Conservation (phyloP, 73 alveolate species). For the Uronychia binucleata region DNA sequence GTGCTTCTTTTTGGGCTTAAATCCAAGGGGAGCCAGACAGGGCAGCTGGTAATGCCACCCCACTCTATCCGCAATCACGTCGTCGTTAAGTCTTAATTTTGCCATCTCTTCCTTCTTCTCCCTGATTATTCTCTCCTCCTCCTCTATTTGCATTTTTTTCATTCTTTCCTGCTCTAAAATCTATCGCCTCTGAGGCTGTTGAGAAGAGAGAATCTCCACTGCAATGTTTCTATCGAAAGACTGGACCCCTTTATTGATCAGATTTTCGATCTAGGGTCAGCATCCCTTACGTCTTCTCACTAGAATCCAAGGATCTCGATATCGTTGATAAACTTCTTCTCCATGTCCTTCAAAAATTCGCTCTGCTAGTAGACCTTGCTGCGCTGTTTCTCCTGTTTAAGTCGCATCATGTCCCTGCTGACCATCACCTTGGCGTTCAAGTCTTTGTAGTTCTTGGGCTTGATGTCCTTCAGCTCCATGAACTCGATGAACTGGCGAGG, state of each 20-base stretch:
- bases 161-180: constrained; percentile 4
- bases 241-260: constrained; percentile 39
- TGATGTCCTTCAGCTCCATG: constrained; percentile 35
- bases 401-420: constrained; percentile 29
- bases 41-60: constrained; percentile 25
- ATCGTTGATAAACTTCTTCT: constrained; percentile 44
- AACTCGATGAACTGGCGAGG: constrained; percentile 58
- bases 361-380: constrained; percentile 9
- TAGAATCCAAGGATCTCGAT: constrained; percentile 40
- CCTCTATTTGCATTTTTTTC: constrained; percentile 12
- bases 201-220: constrained; percentile 26
- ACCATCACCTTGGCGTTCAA: not conserved
- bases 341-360: constrained; percentile 24
- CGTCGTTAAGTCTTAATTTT: not conserved
- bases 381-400: constrained; percentile 1
- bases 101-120: not conserved
- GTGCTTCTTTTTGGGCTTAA: constrained; percentile 39
- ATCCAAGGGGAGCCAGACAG: constrained; percentile 41
- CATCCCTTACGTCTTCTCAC: constrained; percentile 10
- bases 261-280: constrained; percentile 1
- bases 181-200: constrained; percentile 21
- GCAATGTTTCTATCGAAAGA: constrained; percentile 55
- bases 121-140: constrained; percentile 19
- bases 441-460: constrained; percentile 25
- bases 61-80: constrained; percentile 7